Percentiles rank a stretch among this genome's conserved stretches.
Evolutionary conservation across 441 rosid genomes (phyloP).

Genomic region (Pelargonium citronellum): DNA sequence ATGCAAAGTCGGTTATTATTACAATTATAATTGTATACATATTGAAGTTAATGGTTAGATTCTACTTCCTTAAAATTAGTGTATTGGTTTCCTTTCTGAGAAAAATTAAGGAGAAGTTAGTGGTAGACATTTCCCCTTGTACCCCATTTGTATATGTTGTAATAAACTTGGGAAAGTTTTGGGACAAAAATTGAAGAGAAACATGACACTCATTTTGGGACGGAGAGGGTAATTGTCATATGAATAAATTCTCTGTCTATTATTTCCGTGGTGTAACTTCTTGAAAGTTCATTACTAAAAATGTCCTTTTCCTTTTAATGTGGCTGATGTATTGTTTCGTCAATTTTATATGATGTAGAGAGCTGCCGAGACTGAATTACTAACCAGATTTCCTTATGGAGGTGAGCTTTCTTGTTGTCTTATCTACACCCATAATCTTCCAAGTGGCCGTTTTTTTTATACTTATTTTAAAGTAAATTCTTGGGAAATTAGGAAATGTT

Average conservation of each 20-base stretch:
- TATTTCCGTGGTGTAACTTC: neutral
- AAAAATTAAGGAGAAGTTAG: too few relatives aligned
- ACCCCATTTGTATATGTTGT: too few relatives aligned
- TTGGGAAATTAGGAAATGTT: too few relatives aligned
- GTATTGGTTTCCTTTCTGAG: too few relatives aligned
- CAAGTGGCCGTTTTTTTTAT: neutral
- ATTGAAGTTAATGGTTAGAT: too few relatives aligned
- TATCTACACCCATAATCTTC: neutral
- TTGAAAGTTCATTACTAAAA: neutral
- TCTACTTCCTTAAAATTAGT: too few relatives aligned
- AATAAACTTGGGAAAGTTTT: too few relatives aligned
- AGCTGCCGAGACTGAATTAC: slow-evolving; percentile 87
- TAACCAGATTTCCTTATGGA: slow-evolving; percentile 77
- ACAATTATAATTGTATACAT: too few relatives aligned
- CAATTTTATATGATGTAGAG: slow-evolving; percentile 42
- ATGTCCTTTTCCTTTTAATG: neutral
- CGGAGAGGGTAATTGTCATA: neutral
- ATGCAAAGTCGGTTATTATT: too few relatives aligned
- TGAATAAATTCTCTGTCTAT: neutral
- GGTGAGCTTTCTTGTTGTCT: slow-evolving; percentile 37
- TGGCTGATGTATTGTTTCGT: slow-evolving; percentile 10
- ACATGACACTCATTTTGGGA: too few relatives aligned
- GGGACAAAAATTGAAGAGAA: too few relatives aligned
- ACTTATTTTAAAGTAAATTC: neutral
- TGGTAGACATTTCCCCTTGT: too few relatives aligned